Base-by-base conservation (phyloP, 2,329 filamentous ascomycete genomes). In the Penicillium aurantiogriseum region DNA sequence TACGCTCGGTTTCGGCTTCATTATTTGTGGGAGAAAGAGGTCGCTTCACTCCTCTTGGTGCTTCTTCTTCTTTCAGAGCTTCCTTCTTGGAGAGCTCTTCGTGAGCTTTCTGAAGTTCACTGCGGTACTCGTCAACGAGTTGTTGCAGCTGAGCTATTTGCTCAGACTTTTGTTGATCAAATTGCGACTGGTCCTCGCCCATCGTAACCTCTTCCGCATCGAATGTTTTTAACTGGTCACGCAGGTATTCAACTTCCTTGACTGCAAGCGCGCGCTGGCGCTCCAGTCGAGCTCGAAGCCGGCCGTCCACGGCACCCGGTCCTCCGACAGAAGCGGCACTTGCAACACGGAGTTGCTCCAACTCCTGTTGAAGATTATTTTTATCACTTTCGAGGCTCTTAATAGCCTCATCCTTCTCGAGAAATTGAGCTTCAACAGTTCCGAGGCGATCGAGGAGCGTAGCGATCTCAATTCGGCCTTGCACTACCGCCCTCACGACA, bases 191-290 rank as follows among this genome's bases (percentile, higher is more conserved):
- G 0, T 90, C 86, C 54, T 68, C 68, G 45, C 93, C 87, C 77
- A 97, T 89, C 0, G 92, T 92, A 52, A 86, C 85, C 67, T 97
- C 92, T 74, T 99, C 94, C 0, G 86, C 84, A 68, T 97, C 91
- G 59, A 95, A 89, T 0, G 90, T 88, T 76, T 92, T 92, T 54
- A 97, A 82, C 74, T 99, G 94, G 0, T 91, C 93, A 23, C 94
- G 89, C 7, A 99, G 83, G 71, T 96, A 96, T 65, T 97, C 92
- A 0, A 94, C 91, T 72, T 99, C 95, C 70, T 97, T 97, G 25
- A 91, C 82, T 0, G 92, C 91, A 8, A 99, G 82, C 0, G 83
- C 85, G 57, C 91, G 89, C 71, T 97, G 93, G 57, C 94, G 84
- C 67, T 99, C 93, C 0, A 97, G 78, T 33, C 94, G 85, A 52